phyloP scores from a whole-genome alignment of 495 filamentous ascomycete genomes.

The Daldinia grandis region DNA sequence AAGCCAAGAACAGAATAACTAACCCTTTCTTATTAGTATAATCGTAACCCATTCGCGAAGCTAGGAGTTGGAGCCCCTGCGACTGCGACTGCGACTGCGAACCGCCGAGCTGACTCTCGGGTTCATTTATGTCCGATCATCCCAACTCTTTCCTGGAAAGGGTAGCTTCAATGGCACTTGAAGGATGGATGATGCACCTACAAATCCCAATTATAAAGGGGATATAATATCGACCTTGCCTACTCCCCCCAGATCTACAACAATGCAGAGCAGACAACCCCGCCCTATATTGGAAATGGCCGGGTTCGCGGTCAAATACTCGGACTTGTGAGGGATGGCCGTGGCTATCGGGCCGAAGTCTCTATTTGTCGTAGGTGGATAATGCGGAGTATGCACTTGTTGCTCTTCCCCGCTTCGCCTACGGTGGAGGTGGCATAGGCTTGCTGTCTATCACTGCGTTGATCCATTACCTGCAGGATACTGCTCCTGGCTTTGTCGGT shows the following conservation, averaged over 20 bases:
- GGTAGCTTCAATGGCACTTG: background rate
- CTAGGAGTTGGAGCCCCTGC: background rate
- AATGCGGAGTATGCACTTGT: background rate
- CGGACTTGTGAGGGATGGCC: background rate
- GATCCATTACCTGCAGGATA: background rate
- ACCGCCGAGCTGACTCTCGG: conserved; percentile 1
- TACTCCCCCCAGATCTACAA: background rate
- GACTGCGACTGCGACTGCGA: background rate
- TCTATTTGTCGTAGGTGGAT: background rate
- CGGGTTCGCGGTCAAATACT: background rate
- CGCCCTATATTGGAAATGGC: background rate
- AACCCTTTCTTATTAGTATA: conserved; percentile 21
- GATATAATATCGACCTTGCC: background rate
- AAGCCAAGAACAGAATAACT: background rate
- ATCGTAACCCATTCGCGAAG: conserved; percentile 4
- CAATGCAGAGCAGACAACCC: background rate
- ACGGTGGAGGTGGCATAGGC: background rate
- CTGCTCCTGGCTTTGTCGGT: background rate
- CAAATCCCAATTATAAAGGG: background rate
- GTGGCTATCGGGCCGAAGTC: background rate
- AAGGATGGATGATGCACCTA: background rate
- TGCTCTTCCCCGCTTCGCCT: background rate
- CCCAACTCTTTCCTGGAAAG: background rate
- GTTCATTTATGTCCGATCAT: background rate
- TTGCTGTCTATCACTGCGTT: background rate